These are phyloP conservation scores for Chimonanthus salicifolius DNA, from an alignment of 164 flowering plant species.

Conservation along the genomic window DNA sequence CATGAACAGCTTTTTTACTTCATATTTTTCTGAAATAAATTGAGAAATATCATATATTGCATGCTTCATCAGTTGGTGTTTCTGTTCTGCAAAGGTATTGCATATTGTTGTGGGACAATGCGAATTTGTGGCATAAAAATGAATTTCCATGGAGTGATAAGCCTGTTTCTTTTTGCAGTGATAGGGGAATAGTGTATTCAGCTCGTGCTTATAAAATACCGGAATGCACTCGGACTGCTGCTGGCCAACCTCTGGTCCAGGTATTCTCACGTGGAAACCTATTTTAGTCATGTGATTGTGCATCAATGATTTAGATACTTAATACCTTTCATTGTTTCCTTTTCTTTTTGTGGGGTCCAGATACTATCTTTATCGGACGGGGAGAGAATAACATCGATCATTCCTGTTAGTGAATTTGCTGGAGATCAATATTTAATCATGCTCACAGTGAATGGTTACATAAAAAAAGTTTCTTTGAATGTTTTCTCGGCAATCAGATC, in stretches of 20 bases:
- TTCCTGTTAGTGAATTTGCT: conserved; percentile 86
- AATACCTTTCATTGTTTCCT: neutral
- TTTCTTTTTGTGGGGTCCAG: conserved; percentile 30
- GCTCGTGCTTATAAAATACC: conserved; percentile 92
- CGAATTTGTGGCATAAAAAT: neutral
- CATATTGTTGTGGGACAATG: neutral
- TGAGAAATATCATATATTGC: neutral
- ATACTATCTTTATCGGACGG: conserved; percentile 83
- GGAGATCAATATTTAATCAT: conserved; percentile 80
- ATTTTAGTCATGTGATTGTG: neutral
- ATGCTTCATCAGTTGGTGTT: neutral
- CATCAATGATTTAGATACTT: neutral
- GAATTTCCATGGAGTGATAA: neutral
- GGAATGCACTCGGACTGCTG: conserved; percentile 82
- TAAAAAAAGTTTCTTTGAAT: conserved; percentile 83
- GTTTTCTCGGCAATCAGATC: conserved; percentile 78
- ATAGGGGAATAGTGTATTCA: conserved; percentile 85
- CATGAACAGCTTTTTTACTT: no score
- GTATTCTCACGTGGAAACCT: conserved; percentile 21
- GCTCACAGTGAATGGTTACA: conserved; percentile 93
- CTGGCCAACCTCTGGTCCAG: conserved; percentile 93
- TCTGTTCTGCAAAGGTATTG: neutral
- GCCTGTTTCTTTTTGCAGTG: conserved; percentile 45
- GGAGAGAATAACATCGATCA: conserved; percentile 89
- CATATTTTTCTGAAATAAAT: no score